A percentile compares a stretch with the other conserved stretches of the same genome.
These are phyloP conservation scores for Lophium mytilinum DNA, from an alignment of 495 filamentous ascomycete genomes.

Conservation along the genomic window DNA sequence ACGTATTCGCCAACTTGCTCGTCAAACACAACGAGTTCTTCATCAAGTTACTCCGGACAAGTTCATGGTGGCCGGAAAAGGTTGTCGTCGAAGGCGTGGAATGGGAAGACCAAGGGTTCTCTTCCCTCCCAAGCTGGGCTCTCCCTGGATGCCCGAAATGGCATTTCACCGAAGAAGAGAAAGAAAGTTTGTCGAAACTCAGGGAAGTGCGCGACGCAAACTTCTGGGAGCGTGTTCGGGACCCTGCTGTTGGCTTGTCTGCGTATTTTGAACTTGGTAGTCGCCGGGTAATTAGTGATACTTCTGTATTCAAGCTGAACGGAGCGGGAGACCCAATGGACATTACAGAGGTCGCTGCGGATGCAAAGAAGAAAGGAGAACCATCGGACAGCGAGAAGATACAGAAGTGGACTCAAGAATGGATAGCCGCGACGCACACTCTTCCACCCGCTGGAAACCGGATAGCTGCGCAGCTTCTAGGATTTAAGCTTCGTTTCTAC, in stretches of 20 bases:
- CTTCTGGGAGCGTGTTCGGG: constrained; percentile 77
- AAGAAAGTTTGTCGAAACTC: constrained; percentile 39
- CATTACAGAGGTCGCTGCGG: constrained; percentile 3
- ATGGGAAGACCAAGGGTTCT: constrained; percentile 32
- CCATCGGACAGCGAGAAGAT: constrained; percentile 16
- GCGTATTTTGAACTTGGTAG: constrained; percentile 71
- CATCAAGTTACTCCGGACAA: constrained; percentile 77
- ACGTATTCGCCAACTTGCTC: constrained; percentile 78
- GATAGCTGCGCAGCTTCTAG: constrained; percentile 86
- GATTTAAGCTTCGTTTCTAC: constrained; percentile 97
- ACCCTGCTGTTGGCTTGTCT: constrained; percentile 52
- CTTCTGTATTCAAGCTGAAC: constrained; percentile 1
- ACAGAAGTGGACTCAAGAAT: constrained; percentile 47
- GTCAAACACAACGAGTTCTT: constrained; percentile 86
- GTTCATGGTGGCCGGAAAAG: constrained; percentile 93
- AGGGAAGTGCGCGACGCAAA: constrained; percentile 56
- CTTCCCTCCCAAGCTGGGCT: constrained; percentile 68
- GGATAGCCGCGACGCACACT: constrained; percentile 72
- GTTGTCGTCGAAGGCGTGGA: constrained; percentile 32
- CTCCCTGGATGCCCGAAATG: constrained; percentile 55
- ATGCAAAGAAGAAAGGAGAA: constrained; percentile 18
- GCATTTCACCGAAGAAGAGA: constrained; percentile 56
- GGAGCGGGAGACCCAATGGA: constrained; percentile 5
- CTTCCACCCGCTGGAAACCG: constrained; percentile 78
- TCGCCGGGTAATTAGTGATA: constrained; percentile 23